A percentile compares a stretch with the other conserved stretches of the same genome.
Conservation (phyloP, 1,139 yeast species). For the Taphrina sp. region DNA sequence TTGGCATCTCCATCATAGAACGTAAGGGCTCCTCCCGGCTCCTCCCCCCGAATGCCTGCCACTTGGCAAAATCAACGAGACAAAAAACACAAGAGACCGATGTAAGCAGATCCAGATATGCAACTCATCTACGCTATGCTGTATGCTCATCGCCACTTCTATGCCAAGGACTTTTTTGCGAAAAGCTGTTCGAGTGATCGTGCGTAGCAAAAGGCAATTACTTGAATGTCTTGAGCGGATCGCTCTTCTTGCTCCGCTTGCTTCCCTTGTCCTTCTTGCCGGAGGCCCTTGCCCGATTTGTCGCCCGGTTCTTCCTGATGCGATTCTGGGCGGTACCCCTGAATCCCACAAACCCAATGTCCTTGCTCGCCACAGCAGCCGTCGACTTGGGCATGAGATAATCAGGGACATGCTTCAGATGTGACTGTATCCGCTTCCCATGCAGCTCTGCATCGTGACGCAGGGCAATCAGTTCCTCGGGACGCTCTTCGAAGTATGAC, state of each 20-base stretch:
- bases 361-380: constrained; percentile 32
- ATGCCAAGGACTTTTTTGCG: too few relatives aligned
- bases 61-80: too few relatives aligned
- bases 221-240: constrained; percentile 39
- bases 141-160: too few relatives aligned
- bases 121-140: too few relatives aligned
- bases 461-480: constrained; percentile 84
- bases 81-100: too few relatives aligned
- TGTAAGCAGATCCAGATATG: too few relatives aligned
- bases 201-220: too few relatives aligned
- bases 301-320: constrained; percentile 24
- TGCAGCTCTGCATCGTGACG: constrained; percentile 91
- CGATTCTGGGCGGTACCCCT: constrained; percentile 15
- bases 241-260: constrained; percentile 37
- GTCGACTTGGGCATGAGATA: constrained; percentile 85
- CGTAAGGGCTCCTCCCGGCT: too few relatives aligned
- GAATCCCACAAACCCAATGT: constrained; percentile 27
- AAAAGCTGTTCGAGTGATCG: too few relatives aligned
- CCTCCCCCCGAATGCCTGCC: too few relatives aligned
- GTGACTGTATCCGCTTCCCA: constrained; percentile 76
- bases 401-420: constrained; percentile 88
- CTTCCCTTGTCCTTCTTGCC: constrained; percentile 33
- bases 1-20: too few relatives aligned
- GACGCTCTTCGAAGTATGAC: constrained; percentile 95
- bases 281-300: constrained; percentile 21